Base-by-base conservation (phyloP, 2,329 filamentous ascomycete species). In the Hypoxylon sp. region DNA sequence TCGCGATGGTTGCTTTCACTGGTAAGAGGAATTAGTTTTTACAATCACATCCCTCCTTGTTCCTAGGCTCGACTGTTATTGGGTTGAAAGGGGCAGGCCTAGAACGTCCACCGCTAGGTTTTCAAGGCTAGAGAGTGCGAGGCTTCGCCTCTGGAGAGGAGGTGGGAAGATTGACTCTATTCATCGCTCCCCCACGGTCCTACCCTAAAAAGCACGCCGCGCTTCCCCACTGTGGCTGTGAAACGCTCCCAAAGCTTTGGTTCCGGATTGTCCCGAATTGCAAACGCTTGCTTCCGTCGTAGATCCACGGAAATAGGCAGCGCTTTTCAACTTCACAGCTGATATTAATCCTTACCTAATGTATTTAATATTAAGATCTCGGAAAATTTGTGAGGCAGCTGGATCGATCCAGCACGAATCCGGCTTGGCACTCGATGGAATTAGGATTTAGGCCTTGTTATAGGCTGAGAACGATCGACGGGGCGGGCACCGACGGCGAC, bases 321-420 rank as follows among this genome's bases (percentile, higher is more conserved):
- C 56, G 5, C 19, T 39, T 48, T 48, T 53, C 26, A 33, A 26
- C 50, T 46, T 63, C 33, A 13, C 39, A 19, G 33, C 44, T 31
- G 19, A 13, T 29, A 14, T 10, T 29, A 47, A 31, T 22, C 48
- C 39, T n/a, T 35, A 17, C 35, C 17, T 14, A 42, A 8, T 19
- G 6, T 35, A 35, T 2, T 42, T 11, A 24, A 53, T 42, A 59
- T 44, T 59, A 22, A 62, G 44, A 57, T 65, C 53, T 68, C 66
- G 62, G 62, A 46, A 39, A 14, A 60, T 65, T 69, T 63, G n/a
- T 26, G 13, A 26, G 8, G 33, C 33, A 26, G 44, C 42, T 58
- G 54, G 44, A 17, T 19, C 48, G 66, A 65, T 65, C 58, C 53
- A 62, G 65, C 57, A 65, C 37, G 56, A 58, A 58, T 26, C 65